Conservation (phyloP, 371 early-diverging fungal species). For the Haplosporangium sp. region DNA sequence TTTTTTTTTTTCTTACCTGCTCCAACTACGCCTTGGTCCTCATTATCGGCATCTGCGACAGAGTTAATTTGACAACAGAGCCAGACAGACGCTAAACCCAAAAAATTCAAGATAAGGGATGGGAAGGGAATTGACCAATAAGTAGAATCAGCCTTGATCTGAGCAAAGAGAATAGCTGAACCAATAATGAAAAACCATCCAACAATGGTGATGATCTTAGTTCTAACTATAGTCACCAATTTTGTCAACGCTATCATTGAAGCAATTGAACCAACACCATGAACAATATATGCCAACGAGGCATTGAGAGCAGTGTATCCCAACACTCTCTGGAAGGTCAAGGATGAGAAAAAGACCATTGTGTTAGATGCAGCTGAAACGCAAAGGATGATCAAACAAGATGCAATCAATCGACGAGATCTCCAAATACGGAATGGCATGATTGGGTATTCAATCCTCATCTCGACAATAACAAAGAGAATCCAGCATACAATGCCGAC, state of each 20-base stretch:
- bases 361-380: conserved; percentile 7
- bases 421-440: conserved; percentile 21
- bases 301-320: background rate
- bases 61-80: conserved; percentile 2
- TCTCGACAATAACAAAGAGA: conserved; percentile 1
- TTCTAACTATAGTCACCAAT: background rate
- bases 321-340: conserved; percentile 12
- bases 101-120: background rate
- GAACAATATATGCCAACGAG: background rate
- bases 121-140: conserved; percentile 2
- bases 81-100: conserved; percentile 1
- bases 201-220: background rate
- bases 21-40: conserved; percentile 1
- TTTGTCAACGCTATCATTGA: background rate
- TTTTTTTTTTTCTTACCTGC: background rate
- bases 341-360: conserved; percentile 13
- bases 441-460: conserved; percentile 9
- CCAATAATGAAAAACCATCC: background rate
- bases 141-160: background rate
- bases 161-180: background rate
- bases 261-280: background rate
- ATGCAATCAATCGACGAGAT: background rate
- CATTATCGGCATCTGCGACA: conserved; percentile 1
- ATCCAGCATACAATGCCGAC: conserved; percentile 6
- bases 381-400: conserved; percentile 4